These are phyloP conservation scores for Ogataea hybrid DNA, from an alignment of 1,139 yeast species.

Conservation along the genomic window DNA sequence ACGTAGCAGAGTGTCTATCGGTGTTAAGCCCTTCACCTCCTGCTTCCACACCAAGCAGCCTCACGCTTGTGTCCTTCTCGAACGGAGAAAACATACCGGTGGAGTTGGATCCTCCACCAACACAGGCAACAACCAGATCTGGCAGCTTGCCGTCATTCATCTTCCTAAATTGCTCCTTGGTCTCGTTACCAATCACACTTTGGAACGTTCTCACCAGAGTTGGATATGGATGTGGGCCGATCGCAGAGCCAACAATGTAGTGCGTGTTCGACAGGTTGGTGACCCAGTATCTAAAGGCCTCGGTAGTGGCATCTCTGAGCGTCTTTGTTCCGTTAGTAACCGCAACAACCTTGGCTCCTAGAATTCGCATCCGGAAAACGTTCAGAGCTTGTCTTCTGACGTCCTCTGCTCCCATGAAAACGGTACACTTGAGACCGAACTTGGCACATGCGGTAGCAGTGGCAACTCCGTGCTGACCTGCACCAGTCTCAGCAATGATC, in stretches of 20 bases:
- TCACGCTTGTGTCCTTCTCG: conserved; percentile 74
- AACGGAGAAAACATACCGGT: conserved; percentile 96
- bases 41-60: conserved; percentile 93
- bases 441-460: conserved; percentile 99
- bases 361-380: conserved; percentile 93
- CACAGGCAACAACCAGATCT: conserved; percentile 95
- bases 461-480: conserved; percentile 99
- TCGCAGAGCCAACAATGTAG: conserved; percentile 96
- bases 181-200: conserved; percentile 92
- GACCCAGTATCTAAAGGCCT: conserved; percentile 96
- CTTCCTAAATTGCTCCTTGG: conserved; percentile 83
- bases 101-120: conserved; percentile 98
- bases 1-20: conserved; percentile 84
- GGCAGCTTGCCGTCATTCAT: conserved; percentile 82
- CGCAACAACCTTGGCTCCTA: conserved; percentile 93
- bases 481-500: conserved; percentile 98
- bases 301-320: conserved; percentile 95
- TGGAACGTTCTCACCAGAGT: conserved; percentile 98
- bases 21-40: conserved; percentile 98
- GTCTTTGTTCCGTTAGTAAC: conserved; percentile 96
- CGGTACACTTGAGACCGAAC: conserved; percentile 93
- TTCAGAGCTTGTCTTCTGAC: conserved; percentile 97
- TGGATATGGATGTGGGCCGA: conserved; percentile 99
- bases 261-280: conserved; percentile 82
- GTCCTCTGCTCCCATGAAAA: conserved; percentile 99